A percentile compares a stretch with the other conserved stretches of the same genome.
Evolutionary conservation across 371 early-diverging fungal genomes (phyloP).

Genomic region (Mucor sp.): DNA sequence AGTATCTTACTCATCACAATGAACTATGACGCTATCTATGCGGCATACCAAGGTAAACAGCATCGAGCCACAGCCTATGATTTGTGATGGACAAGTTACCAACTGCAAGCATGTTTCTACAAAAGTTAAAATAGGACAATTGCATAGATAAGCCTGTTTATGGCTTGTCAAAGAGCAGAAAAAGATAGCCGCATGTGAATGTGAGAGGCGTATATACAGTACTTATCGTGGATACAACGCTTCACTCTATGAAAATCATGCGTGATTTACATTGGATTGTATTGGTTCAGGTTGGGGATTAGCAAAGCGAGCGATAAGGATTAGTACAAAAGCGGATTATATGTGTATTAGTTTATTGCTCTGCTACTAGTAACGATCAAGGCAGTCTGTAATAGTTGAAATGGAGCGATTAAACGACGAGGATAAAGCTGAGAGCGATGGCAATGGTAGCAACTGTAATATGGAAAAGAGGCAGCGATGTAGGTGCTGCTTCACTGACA

Average conservation of each 20-base stretch:
- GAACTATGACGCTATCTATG: too few relatives aligned
- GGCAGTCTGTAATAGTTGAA: background rate
- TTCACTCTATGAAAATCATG: background rate
- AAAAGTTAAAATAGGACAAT: background rate
- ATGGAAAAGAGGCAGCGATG: background rate
- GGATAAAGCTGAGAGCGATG: background rate
- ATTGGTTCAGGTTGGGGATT: constrained; percentile 62
- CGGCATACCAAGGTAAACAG: too few relatives aligned
- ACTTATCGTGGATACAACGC: constrained; percentile 61
- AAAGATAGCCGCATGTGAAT: constrained; percentile 73
- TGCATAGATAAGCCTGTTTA: constrained; percentile 33
- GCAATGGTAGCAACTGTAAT: background rate
- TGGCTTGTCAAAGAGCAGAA: constrained; percentile 66
- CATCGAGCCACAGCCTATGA: constrained; percentile 10
- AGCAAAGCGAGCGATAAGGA: constrained; percentile 56
- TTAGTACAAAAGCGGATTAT: constrained; percentile 62
- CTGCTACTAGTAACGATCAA: background rate
- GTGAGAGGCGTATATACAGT: background rate
- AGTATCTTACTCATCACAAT: too few relatives aligned
- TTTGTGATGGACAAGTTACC: constrained; percentile 60
- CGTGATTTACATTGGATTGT: background rate
- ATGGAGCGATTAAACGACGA: background rate
- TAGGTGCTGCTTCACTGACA: background rate
- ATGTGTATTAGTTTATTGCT: background rate
- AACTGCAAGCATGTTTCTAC: background rate